Evolutionary conservation across 2,329 filamentous ascomycete species (phyloP), one percentile per base, ranked within the genome.

Genomic region (Aspergillus brasiliensis): DNA sequence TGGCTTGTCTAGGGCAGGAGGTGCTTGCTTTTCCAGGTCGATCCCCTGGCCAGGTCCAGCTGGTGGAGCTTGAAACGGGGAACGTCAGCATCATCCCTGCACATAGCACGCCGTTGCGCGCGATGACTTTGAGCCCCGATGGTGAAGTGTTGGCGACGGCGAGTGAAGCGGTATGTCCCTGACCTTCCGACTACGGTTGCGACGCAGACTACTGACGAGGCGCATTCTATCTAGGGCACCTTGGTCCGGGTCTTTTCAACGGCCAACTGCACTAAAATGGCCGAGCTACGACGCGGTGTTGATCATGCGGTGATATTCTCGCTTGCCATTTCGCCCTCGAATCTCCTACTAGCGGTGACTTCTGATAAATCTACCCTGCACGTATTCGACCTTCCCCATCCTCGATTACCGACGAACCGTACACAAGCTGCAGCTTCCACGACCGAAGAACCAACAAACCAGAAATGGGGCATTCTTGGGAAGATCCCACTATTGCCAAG

Each of bases 321-420:
- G 2, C 82, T 99, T 10, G 89, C 90, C 10, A 95, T 99, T 74
- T 96, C 91, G 19, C 93, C 93, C 0, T 88, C 88, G 0, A 91
- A 90, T 54, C 86, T 84, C 46, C 84, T 92, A 71, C 83, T 98
- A 10, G 95, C 95, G 25, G 94, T 92, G 62, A 98, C 94, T 1
- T 97, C 93, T 1, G 95, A 99, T 81, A 99, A 98, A 78, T 93
- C 91, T 5, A 99, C 93, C 0, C 82, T 99, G 10, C 95, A 99
- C 76, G 85, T 99, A 38, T 99, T 97, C 72, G 92, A 98, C 71
- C 83, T 97, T 1, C 89, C 89, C 52, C 73, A 76, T 55, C 76
- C 77, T 37, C 69, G 65, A 31, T 73, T 72, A 34, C 60, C 67
- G 37, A 65, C 67, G 3, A 71, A 71, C 59, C 72, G 73, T 61